Conservation (phyloP, 2,329 filamentous ascomycete species). For the Colletotrichum sp. region DNA sequence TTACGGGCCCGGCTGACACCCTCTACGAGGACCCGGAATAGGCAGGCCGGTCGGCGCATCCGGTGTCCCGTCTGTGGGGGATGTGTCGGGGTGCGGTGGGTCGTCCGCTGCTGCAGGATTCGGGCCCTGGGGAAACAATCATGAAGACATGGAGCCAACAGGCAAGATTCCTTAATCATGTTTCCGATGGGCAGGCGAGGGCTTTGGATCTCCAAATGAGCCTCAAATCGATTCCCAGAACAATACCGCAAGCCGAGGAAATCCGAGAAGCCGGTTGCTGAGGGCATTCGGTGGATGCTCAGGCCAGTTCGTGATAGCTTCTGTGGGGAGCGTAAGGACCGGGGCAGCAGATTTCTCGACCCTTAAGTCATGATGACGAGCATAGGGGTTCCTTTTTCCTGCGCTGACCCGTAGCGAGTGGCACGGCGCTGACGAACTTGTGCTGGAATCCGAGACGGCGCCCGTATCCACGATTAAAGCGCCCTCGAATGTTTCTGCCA, state of each 20-base stretch:
- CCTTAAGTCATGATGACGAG: neutral
- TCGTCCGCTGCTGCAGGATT: conserved; percentile 8
- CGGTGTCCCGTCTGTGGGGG: conserved; percentile 15
- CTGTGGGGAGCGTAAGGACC: neutral
- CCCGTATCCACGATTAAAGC: neutral
- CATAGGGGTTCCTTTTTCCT: neutral
- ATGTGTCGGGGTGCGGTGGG: conserved; percentile 8
- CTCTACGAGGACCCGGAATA: conserved; percentile 10
- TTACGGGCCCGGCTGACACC: neutral
- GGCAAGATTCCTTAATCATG: neutral
- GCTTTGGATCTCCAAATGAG: neutral
- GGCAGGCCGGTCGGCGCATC: conserved; percentile 20
- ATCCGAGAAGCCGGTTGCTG: conserved; percentile 4
- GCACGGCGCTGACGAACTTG: neutral
- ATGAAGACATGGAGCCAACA: neutral
- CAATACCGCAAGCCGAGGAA: neutral
- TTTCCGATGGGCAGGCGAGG: neutral
- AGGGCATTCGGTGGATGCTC: neutral
- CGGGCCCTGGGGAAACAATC: neutral
- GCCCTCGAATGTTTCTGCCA: conserved; percentile 1
- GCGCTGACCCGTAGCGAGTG: neutral
- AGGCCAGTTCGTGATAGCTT: conserved; percentile 14
- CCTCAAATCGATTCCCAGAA: neutral
- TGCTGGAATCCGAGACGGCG: neutral
- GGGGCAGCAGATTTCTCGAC: neutral